These are phyloP conservation scores for Coniferiporia sulphurascens DNA, from an alignment of 1,284 basidiomycete species.

Conservation along the genomic window DNA sequence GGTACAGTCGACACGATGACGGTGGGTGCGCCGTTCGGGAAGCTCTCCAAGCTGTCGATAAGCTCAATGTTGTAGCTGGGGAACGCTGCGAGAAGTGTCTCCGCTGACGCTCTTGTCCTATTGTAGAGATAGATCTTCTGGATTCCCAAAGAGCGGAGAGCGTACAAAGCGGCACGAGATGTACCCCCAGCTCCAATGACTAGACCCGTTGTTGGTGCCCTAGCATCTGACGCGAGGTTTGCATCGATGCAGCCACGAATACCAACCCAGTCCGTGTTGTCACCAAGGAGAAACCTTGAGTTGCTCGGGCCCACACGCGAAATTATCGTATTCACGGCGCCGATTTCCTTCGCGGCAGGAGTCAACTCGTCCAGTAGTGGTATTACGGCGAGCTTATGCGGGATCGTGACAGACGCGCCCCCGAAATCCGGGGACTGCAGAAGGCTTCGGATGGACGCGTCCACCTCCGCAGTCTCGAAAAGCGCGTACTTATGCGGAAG, in stretches of 20 bases:
- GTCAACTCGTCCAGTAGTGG: slow-evolving; percentile 74
- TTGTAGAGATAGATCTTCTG: slow-evolving; percentile 80
- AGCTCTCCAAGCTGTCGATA: slow-evolving; percentile 51
- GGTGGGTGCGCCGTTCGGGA: slow-evolving; percentile 52
- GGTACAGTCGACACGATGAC: slow-evolving; percentile 87
- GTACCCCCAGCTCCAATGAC: slow-evolving; percentile 94
- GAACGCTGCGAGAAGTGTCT: slow-evolving; percentile 64
- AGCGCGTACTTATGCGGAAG: slow-evolving; percentile 78
- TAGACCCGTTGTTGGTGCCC: slow-evolving; percentile 48
- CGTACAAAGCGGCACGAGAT: slow-evolving; percentile 88
- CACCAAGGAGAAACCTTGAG: slow-evolving; percentile 61
- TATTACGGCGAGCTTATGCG: slow-evolving; percentile 87
- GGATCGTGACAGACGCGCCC: slow-evolving; percentile 94
- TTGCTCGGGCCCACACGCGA: slow-evolving; percentile 43
- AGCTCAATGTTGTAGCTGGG: slow-evolving; percentile 59
- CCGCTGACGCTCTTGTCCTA: slow-evolving; percentile 71
- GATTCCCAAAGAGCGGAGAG: slow-evolving; percentile 68
- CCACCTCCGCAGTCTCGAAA: slow-evolving; percentile 70
- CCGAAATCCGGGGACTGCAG: slow-evolving; percentile 77
- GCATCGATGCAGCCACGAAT: slow-evolving; percentile 59
- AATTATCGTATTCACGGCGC: slow-evolving; percentile 91
- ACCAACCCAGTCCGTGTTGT: slow-evolving; percentile 93
- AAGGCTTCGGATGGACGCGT: slow-evolving; percentile 59
- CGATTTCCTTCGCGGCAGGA: slow-evolving; percentile 76
- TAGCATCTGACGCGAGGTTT: slow-evolving; percentile 33